These are phyloP conservation scores for Coleophoma crateriformis DNA, from an alignment of 2,329 filamentous ascomycete genomes.

Conservation along the genomic window DNA sequence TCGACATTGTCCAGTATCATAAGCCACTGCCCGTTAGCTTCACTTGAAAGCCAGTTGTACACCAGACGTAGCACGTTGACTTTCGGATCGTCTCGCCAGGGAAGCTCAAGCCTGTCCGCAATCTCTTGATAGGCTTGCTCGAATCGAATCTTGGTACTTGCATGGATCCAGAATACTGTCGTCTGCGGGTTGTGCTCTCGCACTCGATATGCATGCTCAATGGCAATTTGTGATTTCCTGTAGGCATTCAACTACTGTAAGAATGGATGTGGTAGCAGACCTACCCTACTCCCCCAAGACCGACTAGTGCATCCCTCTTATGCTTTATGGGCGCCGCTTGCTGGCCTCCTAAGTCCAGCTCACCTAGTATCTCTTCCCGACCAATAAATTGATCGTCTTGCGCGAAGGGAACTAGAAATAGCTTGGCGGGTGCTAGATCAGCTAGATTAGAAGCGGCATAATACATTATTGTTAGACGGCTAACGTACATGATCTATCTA, in stretches of 20 bases:
- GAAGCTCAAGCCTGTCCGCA: background rate
- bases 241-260: background rate
- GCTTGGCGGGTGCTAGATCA: background rate
- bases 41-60: background rate
- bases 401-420: background rate
- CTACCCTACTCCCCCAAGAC: background rate
- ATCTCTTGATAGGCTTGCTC: background rate
- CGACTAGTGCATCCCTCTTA: background rate
- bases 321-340: background rate
- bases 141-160: background rate
- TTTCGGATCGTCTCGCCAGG: background rate
- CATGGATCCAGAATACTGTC: background rate
- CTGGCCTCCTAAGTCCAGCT: background rate
- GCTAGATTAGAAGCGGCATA: too few relatives aligned
- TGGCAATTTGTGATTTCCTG: slow-evolving; percentile 1
- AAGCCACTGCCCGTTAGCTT: background rate
- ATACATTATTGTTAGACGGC: too few relatives aligned
- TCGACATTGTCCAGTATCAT: background rate
- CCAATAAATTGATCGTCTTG: background rate
- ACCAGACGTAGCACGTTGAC: background rate
- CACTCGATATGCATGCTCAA: background rate
- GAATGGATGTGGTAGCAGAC: background rate
- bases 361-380: background rate
- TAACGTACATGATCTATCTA: too few relatives aligned
- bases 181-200: background rate